These are phyloP conservation scores for Ilyonectria robusta DNA, from an alignment of 2,329 filamentous ascomycete genomes.

Conservation along the genomic window DNA sequence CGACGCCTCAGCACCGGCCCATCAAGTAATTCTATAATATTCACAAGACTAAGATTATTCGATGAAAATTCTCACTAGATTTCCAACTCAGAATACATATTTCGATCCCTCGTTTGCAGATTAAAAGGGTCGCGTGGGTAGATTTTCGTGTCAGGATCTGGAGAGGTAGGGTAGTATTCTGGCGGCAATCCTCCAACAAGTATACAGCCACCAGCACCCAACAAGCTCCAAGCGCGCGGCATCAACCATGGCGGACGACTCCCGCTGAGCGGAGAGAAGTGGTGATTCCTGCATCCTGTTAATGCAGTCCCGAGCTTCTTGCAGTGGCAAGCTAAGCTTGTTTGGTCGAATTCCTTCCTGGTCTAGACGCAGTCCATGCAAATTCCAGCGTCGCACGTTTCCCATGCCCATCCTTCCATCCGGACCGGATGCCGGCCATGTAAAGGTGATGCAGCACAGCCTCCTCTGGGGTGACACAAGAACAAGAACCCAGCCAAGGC, in stretches of 20 bases:
- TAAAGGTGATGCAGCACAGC: conserved; percentile 5
- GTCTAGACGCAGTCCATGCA: background rate
- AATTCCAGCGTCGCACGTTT: background rate
- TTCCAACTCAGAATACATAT: background rate
- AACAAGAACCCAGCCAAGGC: background rate
- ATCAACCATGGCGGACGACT: background rate
- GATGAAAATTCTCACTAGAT: background rate
- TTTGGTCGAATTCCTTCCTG: background rate
- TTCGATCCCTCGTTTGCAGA: background rate
- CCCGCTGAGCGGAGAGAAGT: background rate
- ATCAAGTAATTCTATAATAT: background rate
- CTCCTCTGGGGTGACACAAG: background rate
- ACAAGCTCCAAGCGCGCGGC: background rate
- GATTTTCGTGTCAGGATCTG: background rate
- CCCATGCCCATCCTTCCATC: conserved; percentile 3
- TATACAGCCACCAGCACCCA: background rate
- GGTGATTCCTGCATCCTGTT: background rate
- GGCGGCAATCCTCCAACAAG: background rate
- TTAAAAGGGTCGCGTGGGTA: background rate
- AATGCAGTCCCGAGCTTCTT: background rate
- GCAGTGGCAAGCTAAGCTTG: background rate
- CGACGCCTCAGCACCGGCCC: background rate
- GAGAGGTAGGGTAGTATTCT: background rate
- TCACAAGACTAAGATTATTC: background rate
- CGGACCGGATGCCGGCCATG: conserved; percentile 2